These are phyloP conservation scores for Acer campestre DNA, from an alignment of 345 rosid genomes.

Conservation along the genomic window DNA sequence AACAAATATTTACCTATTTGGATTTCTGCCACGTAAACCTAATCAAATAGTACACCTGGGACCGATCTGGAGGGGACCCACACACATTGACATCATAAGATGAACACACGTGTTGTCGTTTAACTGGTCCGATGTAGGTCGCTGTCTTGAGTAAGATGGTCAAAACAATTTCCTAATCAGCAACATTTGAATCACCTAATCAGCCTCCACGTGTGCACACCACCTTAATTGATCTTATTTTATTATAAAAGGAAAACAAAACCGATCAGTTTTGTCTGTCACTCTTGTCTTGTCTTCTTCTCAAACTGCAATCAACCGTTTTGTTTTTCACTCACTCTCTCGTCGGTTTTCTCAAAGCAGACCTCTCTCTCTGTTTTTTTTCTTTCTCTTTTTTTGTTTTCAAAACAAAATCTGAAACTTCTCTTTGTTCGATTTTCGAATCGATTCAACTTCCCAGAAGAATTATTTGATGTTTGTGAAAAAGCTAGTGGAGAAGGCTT, in stretches of 20 bases:
- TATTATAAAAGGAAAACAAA: not conserved
- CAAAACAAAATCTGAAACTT: not conserved
- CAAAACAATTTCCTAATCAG: conserved; percentile 18
- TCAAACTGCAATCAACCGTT: conserved; percentile 28
- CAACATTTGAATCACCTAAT: conserved; percentile 25
- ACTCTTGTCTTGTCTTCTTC: not conserved
- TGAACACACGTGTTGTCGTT: conserved; percentile 16
- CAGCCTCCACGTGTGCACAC: conserved; percentile 43
- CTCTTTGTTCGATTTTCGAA: not conserved
- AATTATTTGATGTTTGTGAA: conserved; percentile 49
- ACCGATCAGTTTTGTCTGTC: conserved; percentile 22
- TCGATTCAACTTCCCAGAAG: not conserved
- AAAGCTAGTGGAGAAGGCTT: conserved; percentile 75
- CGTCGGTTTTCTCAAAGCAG: conserved; percentile 35
- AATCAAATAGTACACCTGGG: not conserved
- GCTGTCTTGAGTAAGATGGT: not conserved
- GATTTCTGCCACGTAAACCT: too few relatives aligned
- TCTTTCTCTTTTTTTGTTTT: not conserved
- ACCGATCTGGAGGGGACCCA: not conserved
- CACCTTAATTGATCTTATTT: not conserved
- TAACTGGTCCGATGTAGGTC: conserved; percentile 2
- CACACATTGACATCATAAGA: not conserved
- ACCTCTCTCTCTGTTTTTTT: not conserved
- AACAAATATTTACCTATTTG: too few relatives aligned
- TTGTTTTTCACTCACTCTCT: conserved; percentile 1